A percentile compares a stretch with the other conserved stretches of the same genome.
Conservation (phyloP, 2,329 filamentous ascomycete species). For the Verruconis gallopava region DNA sequence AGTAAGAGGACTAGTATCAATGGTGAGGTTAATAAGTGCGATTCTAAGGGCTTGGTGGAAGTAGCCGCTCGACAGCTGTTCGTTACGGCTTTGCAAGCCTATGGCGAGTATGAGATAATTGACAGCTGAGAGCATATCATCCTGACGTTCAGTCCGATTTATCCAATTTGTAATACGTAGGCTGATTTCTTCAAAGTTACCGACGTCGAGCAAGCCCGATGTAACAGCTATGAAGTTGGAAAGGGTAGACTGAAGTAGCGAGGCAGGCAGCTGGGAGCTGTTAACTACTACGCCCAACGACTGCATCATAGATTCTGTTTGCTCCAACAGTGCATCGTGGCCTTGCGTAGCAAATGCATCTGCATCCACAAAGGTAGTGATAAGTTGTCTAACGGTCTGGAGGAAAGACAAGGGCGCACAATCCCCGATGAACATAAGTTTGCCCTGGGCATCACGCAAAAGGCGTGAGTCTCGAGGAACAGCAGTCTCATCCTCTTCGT, state of each 20-base stretch:
- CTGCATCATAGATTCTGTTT: neutral
- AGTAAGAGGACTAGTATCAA: conserved; percentile 36
- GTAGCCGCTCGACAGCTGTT: conserved; percentile 28
- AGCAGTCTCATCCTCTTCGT: conserved; percentile 27
- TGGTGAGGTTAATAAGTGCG: conserved; percentile 33
- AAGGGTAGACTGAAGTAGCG: too few relatives aligned
- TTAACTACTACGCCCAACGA: neutral
- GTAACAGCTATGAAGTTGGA: neutral
- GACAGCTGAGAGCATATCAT: conserved; percentile 26
- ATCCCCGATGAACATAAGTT: conserved; percentile 42
- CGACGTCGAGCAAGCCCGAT: neutral
- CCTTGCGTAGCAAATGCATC: neutral
- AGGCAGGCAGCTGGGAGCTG: neutral
- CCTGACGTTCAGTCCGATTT: conserved; percentile 28
- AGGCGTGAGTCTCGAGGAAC: conserved; percentile 33
- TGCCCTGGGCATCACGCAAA: conserved; percentile 39
- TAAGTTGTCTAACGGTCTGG: neutral
- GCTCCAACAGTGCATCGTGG: neutral
- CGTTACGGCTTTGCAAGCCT: conserved; percentile 31
- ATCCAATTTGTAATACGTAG: conserved; percentile 29
- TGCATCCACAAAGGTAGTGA: neutral
- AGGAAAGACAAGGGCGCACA: conserved; percentile 21
- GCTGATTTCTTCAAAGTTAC: neutral
- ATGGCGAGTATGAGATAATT: conserved; percentile 40
- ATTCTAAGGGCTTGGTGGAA: conserved; percentile 22